Base-by-base conservation (phyloP, 208 protist species). In the Acanthamoeba castellanii region DNA sequence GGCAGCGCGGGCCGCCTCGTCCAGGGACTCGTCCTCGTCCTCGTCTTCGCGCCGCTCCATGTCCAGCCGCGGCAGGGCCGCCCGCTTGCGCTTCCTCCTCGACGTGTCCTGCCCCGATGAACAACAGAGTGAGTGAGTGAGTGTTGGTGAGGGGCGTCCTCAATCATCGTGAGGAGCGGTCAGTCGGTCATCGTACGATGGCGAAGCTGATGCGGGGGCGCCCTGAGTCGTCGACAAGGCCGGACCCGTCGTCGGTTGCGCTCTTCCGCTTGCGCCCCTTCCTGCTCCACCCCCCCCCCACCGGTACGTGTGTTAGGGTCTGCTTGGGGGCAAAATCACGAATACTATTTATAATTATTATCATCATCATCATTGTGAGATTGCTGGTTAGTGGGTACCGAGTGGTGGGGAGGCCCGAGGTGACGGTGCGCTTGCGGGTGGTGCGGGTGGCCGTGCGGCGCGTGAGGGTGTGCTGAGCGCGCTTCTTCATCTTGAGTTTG, bases 401-500 rank as follows among this genome's bases (percentile, higher is more conserved):
- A 5, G 68, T 14, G 68, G 68, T 76, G 34, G 68, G 34, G 13
- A 76, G 68, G 20, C 68, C 68, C 34, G 32, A 18, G 68, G 68
- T n/a, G 20, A 76, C 11, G 68, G 68, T 45, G 27, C 68, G 68
- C 34, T 45, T 76, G 34, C 68, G 68, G 20, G 68, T 76, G 30
- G 68, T 76, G 9, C 68, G 68, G 11, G 68, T 76, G 68, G 34
- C 9, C 14, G 68, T 76, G 68, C 68, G 68, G 9, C 68, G 27
- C 9, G 68, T 76, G 11, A 76, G 30, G 8, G 68, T 76, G 34
- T 76, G 68, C 30, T 76, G 68, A 1, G 34, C 68, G 68, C 68
- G 68, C 68, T 76, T 76, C 68, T 76, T 76, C 68, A 76, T 76
- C 30, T 76, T 76, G 30, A 76, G 68, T 16, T 76, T 76, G 68